phyloP scores from a whole-genome alignment of 345 rosid genomes.

The Acer yangbiense region DNA sequence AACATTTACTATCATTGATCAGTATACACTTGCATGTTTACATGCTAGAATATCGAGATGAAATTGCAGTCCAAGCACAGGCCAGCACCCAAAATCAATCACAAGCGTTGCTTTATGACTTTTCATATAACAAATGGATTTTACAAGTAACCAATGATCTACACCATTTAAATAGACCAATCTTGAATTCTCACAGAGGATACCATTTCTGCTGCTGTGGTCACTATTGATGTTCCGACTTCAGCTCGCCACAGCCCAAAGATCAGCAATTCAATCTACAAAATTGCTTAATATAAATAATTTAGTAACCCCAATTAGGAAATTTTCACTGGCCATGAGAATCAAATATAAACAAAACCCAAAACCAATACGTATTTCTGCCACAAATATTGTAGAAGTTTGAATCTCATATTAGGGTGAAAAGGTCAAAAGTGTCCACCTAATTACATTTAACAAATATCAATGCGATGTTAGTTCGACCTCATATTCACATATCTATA shows the following conservation, averaged over 20 bases:
- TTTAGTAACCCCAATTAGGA: background rate
- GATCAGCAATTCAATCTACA: conserved; percentile 25
- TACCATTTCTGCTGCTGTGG: background rate
- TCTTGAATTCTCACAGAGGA: background rate
- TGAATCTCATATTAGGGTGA: background rate
- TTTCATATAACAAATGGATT: background rate
- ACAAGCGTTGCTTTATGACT: background rate
- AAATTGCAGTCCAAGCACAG: background rate
- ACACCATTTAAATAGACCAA: background rate
- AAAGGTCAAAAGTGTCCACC: background rate
- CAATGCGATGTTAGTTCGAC: too few species aligned
- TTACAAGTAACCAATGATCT: background rate
- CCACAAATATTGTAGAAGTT: background rate
- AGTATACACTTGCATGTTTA: background rate
- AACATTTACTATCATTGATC: background rate
- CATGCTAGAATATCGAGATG: background rate
- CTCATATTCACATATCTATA: too few species aligned
- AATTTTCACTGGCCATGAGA: background rate
- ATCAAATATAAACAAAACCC: background rate
- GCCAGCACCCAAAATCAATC: background rate
- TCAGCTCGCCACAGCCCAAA: background rate
- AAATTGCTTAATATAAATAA: background rate
- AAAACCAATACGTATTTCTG: background rate
- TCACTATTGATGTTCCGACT: background rate
- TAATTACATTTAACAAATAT: background rate